These are phyloP conservation scores for Ophiostoma sp. DNA, from an alignment of 2,329 filamentous ascomycete genomes.

Conservation along the genomic window DNA sequence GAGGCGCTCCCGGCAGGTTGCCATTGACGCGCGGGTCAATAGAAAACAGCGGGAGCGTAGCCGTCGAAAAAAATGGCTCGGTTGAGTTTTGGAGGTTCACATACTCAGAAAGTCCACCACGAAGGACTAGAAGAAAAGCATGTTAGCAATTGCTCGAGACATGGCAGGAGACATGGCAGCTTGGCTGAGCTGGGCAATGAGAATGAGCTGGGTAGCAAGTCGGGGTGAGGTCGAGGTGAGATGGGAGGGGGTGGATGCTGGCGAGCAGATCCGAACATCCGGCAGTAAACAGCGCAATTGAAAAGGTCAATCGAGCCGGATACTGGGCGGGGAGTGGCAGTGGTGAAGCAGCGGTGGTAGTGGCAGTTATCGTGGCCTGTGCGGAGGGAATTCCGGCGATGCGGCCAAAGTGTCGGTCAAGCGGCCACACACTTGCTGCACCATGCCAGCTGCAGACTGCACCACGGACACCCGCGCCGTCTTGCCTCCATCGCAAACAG, in stretches of 20 bases:
- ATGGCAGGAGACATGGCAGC: background rate
- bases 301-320: background rate
- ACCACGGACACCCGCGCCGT: too few relatives aligned
- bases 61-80: constrained; percentile 20
- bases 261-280: background rate
- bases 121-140: constrained; percentile 64
- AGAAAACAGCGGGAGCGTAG: background rate
- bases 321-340: background rate
- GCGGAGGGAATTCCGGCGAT: constrained; percentile 30
- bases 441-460: background rate
- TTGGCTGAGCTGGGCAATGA: background rate
- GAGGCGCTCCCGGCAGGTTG: background rate
- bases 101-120: constrained; percentile 98
- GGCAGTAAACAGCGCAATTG: constrained; percentile 16
- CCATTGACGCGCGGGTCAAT: background rate
- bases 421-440: background rate
- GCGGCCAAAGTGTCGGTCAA: constrained; percentile 20
- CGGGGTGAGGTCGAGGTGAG: background rate
- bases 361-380: background rate
- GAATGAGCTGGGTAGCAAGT: background rate
- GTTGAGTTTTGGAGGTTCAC: constrained; percentile 39
- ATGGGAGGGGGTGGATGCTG: background rate
- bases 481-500: too few relatives aligned
- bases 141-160: constrained; percentile 31
- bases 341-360: background rate